Conservation (phyloP, 2,329 filamentous ascomycete genomes). For the Alternaria arborescens region DNA sequence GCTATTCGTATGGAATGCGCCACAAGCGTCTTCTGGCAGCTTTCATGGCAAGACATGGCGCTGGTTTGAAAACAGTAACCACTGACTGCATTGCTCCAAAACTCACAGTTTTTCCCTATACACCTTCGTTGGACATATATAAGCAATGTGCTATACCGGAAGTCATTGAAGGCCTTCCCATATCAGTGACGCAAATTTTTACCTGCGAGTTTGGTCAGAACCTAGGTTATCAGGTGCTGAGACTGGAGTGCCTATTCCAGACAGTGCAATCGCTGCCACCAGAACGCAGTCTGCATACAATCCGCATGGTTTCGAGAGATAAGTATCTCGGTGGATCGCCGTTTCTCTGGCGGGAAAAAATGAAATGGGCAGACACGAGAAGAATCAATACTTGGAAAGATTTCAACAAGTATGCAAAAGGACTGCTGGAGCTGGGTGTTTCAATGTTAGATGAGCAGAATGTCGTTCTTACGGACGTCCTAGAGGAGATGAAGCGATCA, state of each 20-base stretch:
- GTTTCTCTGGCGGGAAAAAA: neutral
- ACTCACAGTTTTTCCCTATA: neutral
- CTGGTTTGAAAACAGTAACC: neutral
- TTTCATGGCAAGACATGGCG: constrained; percentile 5
- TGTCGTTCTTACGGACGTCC: constrained; percentile 1
- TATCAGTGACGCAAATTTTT: neutral
- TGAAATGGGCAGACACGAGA: neutral
- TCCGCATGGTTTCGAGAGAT: neutral
- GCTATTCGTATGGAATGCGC: neutral
- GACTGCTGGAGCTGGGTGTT: neutral
- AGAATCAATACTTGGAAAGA: constrained; percentile 1
- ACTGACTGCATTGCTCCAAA: neutral
- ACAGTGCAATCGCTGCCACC: neutral
- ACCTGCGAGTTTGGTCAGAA: neutral
- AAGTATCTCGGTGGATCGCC: neutral
- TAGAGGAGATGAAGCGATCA: neutral
- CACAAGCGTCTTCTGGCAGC: neutral
- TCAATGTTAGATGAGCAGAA: neutral
- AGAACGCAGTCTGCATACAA: neutral
- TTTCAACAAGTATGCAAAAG: neutral
- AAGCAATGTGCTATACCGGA: neutral
- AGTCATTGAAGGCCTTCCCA: neutral
- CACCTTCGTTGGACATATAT: neutral
- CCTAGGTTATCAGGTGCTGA: neutral
- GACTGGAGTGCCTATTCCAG: neutral